These are phyloP conservation scores for Talaromyces ruber DNA, from an alignment of 495 filamentous ascomycete species.

Conservation along the genomic window DNA sequence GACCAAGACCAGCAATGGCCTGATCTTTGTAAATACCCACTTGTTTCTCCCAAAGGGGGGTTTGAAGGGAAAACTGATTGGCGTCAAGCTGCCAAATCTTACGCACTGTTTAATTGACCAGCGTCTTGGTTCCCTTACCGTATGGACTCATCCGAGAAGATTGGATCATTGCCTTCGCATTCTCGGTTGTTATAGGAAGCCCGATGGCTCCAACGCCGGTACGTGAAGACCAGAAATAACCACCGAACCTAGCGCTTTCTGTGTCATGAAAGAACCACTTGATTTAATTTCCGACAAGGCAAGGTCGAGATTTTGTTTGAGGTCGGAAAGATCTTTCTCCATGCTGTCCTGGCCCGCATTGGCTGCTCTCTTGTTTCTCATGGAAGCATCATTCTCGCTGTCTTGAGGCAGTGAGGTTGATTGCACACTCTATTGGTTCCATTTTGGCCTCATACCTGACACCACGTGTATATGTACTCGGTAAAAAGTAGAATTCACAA, in stretches of 20 bases:
- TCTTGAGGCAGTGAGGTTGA: background rate
- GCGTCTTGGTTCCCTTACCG: conserved; percentile 33
- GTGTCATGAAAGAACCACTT: background rate
- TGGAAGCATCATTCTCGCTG: background rate
- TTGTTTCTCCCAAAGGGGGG: conserved; percentile 22
- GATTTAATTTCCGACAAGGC: background rate
- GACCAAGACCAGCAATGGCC: conserved; percentile 21
- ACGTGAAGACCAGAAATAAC: conserved; percentile 29
- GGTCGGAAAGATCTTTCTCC: background rate
- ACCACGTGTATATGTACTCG: too few species aligned
- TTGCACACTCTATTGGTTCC: background rate
- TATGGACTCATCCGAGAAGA: conserved; percentile 35
- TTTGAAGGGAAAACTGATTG: conserved; percentile 30
- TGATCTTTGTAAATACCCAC: conserved; percentile 12
- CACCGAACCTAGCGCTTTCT: background rate
- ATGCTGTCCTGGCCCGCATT: too few species aligned
- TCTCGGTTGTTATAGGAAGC: conserved; percentile 30
- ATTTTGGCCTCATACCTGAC: background rate
- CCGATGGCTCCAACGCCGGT: conserved; percentile 25
- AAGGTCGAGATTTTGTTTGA: background rate
- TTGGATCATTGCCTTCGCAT: conserved; percentile 30
- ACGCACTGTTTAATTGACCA: conserved; percentile 38
- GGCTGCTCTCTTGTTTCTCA: background rate
- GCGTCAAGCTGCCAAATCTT: conserved; percentile 44
- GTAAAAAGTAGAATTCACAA: background rate